Evolutionary conservation across 352 stramenopile species (phyloP).

Genomic region (Poterioochromonas sp.): DNA sequence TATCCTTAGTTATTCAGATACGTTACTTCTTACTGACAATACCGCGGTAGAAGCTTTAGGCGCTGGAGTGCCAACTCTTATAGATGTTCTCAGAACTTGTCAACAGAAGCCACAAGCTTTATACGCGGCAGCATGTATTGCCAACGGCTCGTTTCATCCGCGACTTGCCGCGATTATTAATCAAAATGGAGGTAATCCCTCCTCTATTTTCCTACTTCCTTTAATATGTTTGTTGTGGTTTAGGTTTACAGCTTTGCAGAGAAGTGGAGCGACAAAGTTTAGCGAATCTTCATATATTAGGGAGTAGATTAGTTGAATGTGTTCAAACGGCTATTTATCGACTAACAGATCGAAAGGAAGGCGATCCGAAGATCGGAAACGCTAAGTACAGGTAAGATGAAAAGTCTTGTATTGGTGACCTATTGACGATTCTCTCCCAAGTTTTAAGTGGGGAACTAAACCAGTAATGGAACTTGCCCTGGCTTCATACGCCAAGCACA

Average conservation of each 20-base stretch:
- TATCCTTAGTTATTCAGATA: slow-evolving; percentile 40
- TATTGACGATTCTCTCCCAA: not conserved
- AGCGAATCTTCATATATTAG: slow-evolving; percentile 10
- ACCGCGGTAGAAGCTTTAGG: not conserved
- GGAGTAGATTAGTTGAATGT: not conserved
- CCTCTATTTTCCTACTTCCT: not conserved
- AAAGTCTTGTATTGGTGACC: not conserved
- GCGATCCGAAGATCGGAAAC: not conserved
- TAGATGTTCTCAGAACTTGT: not conserved
- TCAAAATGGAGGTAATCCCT: not conserved
- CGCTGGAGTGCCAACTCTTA: not conserved
- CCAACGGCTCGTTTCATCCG: not conserved
- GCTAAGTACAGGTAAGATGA: not conserved
- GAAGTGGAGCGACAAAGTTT: slow-evolving; percentile 24
- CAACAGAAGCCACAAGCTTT: not conserved
- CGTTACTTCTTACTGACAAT: slow-evolving; percentile 38
- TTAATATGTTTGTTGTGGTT: not conserved
- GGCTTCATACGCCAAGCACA: not conserved
- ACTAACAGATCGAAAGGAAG: slow-evolving; percentile 15
- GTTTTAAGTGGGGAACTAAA: slow-evolving; percentile 23
- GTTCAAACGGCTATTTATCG: not conserved
- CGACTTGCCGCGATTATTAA: not conserved
- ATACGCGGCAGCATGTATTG: not conserved
- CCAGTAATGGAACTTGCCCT: slow-evolving; percentile 14
- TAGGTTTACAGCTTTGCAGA: not conserved